phyloP scores from a whole-genome alignment of 139 green algal genomes.

The Axilococcus clingmanii region DNA sequence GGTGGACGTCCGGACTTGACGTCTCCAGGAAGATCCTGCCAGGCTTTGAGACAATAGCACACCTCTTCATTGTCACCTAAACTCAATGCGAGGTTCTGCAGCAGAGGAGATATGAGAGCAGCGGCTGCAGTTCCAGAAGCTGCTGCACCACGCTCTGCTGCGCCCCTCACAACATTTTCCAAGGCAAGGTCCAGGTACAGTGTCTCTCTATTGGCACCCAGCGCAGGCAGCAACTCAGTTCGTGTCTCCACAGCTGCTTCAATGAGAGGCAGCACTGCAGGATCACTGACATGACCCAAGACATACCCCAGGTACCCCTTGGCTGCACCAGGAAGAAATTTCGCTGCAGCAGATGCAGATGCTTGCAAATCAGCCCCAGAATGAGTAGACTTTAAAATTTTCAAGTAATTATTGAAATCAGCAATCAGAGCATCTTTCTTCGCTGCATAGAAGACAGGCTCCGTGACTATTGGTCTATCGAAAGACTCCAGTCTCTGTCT shows the following conservation, averaged over 20 bases:
- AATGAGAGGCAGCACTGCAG: constrained; percentile 66
- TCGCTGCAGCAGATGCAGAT: constrained; percentile 30
- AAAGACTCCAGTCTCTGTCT: constrained; percentile 82
- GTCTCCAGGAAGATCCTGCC: constrained; percentile 56
- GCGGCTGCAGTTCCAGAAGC: constrained; percentile 53
- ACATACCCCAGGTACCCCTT: constrained; percentile 80
- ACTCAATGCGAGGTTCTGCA: constrained; percentile 93
- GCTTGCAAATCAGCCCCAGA: constrained; percentile 69
- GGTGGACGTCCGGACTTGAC: constrained; percentile 48
- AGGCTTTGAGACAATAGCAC: constrained; percentile 90
- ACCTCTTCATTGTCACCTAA: constrained; percentile 92
- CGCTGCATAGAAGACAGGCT: constrained; percentile 74
- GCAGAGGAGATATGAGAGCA: constrained; percentile 76
- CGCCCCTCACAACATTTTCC: constrained; percentile 69
- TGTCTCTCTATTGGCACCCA: constrained; percentile 66
- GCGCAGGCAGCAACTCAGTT: constrained; percentile 54
- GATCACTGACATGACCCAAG: constrained; percentile 44
- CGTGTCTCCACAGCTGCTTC: constrained; percentile 86
- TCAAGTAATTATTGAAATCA: constrained; percentile 92
- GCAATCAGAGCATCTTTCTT: constrained; percentile 77
- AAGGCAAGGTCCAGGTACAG: constrained; percentile 96
- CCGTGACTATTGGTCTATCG: constrained; percentile 76
- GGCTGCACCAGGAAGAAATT: constrained; percentile 41
- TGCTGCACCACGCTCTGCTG: constrained; percentile 59
- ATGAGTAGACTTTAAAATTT: constrained; percentile 81